A percentile compares a stretch with the other conserved stretches of the same genome.
Evolutionary conservation across 768 basidiomycete species (phyloP).

Genomic region (Boletus speciosus): DNA sequence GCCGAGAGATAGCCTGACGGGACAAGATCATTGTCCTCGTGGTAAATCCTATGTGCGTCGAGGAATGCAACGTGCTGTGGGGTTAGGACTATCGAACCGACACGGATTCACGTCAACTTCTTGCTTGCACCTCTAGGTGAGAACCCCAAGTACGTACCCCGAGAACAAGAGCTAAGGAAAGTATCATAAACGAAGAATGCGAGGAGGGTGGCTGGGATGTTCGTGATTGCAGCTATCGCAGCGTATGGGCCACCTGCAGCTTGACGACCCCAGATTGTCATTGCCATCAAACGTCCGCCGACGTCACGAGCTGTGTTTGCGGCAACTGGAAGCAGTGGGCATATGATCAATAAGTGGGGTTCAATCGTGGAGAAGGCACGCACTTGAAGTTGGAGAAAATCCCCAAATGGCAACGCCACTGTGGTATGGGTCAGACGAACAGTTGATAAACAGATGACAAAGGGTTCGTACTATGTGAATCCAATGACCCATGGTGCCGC

Average conservation of each 20-base stretch:
- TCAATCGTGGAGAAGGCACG: background rate
- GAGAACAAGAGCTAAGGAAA: slow-evolving; percentile 55
- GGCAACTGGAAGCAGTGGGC: slow-evolving; percentile 38
- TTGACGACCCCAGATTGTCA: slow-evolving; percentile 56
- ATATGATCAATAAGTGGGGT: background rate
- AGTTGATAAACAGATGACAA: background rate
- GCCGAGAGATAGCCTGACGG: slow-evolving; percentile 22
- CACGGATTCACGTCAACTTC: slow-evolving; percentile 6
- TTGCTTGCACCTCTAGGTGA: background rate
- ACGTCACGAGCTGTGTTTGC: slow-evolving; percentile 68
- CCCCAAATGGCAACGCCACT: slow-evolving; percentile 59
- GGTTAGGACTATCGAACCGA: slow-evolving; percentile 18
- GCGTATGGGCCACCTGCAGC: slow-evolving; percentile 55
- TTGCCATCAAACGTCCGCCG: slow-evolving; percentile 54
- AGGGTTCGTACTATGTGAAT: slow-evolving; percentile 52
- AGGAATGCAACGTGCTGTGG: slow-evolving; percentile 22
- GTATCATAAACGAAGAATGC: slow-evolving; percentile 53
- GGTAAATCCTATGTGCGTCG: slow-evolving; percentile 20
- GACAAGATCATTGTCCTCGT: slow-evolving; percentile 23
- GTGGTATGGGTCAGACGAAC: background rate
- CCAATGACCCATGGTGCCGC: slow-evolving; percentile 51
- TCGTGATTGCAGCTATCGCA: slow-evolving; percentile 61
- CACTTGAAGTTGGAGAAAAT: slow-evolving; percentile 49
- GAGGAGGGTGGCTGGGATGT: slow-evolving; percentile 60
- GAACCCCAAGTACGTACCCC: slow-evolving; percentile 40